phyloP scores from a whole-genome alignment of 2,329 filamentous ascomycete species.

The Xylaria multiplex region DNA sequence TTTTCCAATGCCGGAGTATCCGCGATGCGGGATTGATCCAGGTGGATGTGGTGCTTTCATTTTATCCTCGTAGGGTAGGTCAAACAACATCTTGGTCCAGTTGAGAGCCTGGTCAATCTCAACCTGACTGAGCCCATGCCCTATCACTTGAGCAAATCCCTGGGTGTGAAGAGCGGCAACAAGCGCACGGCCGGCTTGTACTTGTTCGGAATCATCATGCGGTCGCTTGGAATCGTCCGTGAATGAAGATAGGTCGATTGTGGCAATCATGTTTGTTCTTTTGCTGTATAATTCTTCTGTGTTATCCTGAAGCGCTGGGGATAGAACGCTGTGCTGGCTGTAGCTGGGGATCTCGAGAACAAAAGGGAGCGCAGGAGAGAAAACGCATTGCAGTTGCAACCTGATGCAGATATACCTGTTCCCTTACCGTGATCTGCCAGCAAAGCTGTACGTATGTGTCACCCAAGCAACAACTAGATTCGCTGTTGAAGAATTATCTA shows the following conservation, averaged over 20 bases:
- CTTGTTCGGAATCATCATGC: background rate
- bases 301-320: no score
- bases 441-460: no score
- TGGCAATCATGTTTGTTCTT: slow-evolving; percentile 17
- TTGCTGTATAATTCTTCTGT: no score
- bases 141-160: slow-evolving; percentile 37
- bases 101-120: slow-evolving; percentile 37
- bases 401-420: no score
- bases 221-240: background rate
- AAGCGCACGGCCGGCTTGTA: slow-evolving; percentile 26
- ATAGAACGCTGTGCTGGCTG: no score
- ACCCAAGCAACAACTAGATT: no score
- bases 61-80: slow-evolving; percentile 40
- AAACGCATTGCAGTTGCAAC: no score
- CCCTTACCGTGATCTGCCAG: no score
- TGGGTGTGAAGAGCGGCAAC: slow-evolving; percentile 36
- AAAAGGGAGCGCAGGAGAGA: no score
- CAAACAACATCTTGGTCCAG: slow-evolving; percentile 40
- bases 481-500: no score
- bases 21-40: slow-evolving; percentile 40
- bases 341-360: no score
- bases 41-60: slow-evolving; percentile 41
- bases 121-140: slow-evolving; percentile 33
- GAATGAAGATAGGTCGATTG: slow-evolving; percentile 34
- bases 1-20: slow-evolving; percentile 40